Percentiles rank a stretch among this genome's conserved stretches.
Evolutionary conservation across 257 asterid genomes (phyloP).

Genomic region (Gentiana macrophylla): DNA sequence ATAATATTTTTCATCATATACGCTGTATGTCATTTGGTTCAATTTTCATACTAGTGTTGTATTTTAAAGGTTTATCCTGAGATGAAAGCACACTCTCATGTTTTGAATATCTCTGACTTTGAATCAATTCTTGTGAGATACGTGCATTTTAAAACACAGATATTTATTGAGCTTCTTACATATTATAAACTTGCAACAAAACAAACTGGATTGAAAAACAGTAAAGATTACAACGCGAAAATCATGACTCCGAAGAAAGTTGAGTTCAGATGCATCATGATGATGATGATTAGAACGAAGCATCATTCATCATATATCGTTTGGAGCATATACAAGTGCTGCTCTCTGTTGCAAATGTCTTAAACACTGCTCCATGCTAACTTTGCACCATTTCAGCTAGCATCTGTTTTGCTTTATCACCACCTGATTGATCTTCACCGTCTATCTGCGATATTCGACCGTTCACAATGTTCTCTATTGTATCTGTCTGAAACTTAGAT

Average conservation of each 20-base stretch:
- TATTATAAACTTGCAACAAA: neutral
- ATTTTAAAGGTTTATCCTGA: too few species aligned
- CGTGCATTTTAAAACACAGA: too few species aligned
- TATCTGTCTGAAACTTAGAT: conserved; percentile 61
- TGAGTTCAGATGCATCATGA: conserved; percentile 16
- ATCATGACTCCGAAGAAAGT: conserved; percentile 39
- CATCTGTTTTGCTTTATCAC: conserved; percentile 65
- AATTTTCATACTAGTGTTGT: too few species aligned
- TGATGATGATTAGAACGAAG: too few species aligned
- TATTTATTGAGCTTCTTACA: too few species aligned
- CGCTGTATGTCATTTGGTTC: too few species aligned
- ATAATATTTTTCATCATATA: too few species aligned
- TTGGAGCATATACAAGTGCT: conserved; percentile 59
- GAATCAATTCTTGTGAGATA: too few species aligned
- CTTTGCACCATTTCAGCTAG: conserved; percentile 92
- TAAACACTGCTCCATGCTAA: conserved; percentile 95
- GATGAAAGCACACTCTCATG: too few species aligned
- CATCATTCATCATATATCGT: conserved; percentile 39
- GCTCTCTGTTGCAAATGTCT: conserved; percentile 57
- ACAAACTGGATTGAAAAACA: neutral
- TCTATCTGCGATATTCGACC: conserved; percentile 67
- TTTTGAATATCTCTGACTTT: too few species aligned
- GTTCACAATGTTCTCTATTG: conserved; percentile 67
- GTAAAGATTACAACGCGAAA: neutral
- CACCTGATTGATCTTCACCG: conserved; percentile 42